Conservation (phyloP, 2,329 filamentous ascomycete genomes). For the Stagonosporopsis chrysanthemi region DNA sequence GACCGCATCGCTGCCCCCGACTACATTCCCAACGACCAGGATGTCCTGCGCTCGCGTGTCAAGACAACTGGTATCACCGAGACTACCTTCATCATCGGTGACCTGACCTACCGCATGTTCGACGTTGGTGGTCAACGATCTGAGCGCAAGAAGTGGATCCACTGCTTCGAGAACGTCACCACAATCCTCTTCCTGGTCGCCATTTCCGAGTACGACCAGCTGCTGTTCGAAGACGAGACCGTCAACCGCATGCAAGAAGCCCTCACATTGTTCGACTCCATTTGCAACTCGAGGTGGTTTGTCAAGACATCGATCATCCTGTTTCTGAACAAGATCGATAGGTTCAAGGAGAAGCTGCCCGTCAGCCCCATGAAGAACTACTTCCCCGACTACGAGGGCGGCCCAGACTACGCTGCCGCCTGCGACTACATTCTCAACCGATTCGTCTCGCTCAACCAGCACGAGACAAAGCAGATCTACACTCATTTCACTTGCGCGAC, state of each 20-base stretch:
- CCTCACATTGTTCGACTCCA: constrained; percentile 74
- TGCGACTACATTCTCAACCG: constrained; percentile 99
- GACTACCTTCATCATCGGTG: constrained; percentile 93
- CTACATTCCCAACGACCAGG: constrained; percentile 94
- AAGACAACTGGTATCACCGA: constrained; percentile 98
- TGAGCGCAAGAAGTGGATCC: constrained; percentile 99
- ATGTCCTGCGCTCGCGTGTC: constrained; percentile 93
- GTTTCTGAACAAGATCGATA: constrained; percentile 78
- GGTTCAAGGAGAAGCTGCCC: constrained; percentile 77
- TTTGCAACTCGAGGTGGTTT: constrained; percentile 77
- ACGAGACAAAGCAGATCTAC: constrained; percentile 99
- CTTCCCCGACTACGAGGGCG: constrained; percentile 81
- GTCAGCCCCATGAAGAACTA: constrained; percentile 79
- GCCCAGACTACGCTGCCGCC: constrained; percentile 91
- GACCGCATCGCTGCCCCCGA: constrained; percentile 88
- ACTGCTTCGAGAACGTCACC: constrained; percentile 98
- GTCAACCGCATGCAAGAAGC: constrained; percentile 79
- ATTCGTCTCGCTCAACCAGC: constrained; percentile 97
- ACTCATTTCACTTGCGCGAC: constrained; percentile 99
- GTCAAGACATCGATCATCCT: constrained; percentile 76
- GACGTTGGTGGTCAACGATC: constrained; percentile 95
- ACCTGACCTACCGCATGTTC: constrained; percentile 96
- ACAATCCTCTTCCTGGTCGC: constrained; percentile 96
- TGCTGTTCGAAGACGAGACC: constrained; percentile 94
- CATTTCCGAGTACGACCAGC: constrained; percentile 96